Evolutionary conservation across 2,329 filamentous ascomycete genomes (phyloP), one percentile per base, ranked within the genome.

Genomic region (Tolypocladium album): DNA sequence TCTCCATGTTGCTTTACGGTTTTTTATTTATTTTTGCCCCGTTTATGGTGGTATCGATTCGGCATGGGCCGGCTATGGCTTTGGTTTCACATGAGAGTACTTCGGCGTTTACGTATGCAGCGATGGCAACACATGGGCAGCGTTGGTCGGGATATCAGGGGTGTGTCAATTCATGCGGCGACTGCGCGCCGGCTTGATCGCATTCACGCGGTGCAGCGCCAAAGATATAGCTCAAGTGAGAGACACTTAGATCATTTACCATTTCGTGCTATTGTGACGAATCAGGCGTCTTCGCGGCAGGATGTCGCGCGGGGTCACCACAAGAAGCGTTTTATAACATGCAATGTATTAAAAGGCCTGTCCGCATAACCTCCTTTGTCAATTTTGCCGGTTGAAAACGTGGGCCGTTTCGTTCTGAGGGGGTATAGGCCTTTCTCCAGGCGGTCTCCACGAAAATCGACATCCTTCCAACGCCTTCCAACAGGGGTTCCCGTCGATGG

Each of bases 341-440:
- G 59, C 62, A 57, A 69, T 71, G 67, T 64, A 72, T 73, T 72
- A 70, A 61, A 72, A 71, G 64, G 67, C 68, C 70, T 71, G 68
- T 67, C 67, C 67, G 65, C 66, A 69, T 71, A 69, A 67, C 66
- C 68, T 70, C 69, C 67, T 31, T 67, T 65, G 66, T 71, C 67
- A 65, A 68, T 67, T 38, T 36, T 55, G 55, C 68, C 67, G 72
- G 71, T 71, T 68, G 67, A 67, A 69, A 65, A 67, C 64, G 66
- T 68, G 68, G 65, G 69, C 67, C 70, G 67, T 73, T 55, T 69
- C 66, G 67, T 62, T 61, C 67, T 67, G 69, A 64, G 65, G 72
- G 72, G 74, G 74, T 75, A 75, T 76, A 74, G 71, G 71, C 71
- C 73, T 71, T 61, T 59, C 57, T 62, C 70, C 71, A 74, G 71